Base-by-base conservation (phyloP, 129 eudicot species). In the Flaveria trinervia region DNA sequence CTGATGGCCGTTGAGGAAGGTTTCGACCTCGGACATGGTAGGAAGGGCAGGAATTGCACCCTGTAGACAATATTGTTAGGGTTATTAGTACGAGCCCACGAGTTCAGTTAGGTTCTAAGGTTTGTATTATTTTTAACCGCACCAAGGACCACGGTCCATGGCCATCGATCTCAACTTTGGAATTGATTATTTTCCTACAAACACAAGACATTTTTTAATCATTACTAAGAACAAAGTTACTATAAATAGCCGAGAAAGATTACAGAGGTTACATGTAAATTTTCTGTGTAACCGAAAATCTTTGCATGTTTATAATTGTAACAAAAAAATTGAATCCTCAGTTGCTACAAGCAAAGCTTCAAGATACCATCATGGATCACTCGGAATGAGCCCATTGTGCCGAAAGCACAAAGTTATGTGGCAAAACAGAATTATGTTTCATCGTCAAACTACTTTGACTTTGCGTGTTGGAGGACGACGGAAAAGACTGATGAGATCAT, bases 41-140 rank as follows among this genome's bases (percentile, higher is more conserved):
- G 97, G 98, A 65, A 94, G 97, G 11, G 98, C 98, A 0, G 98
- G 98, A 68, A 94, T 94, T 11, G 98, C 98, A 54, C 98, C 98
- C 84, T 94, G 22, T 20, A 20, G 22, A 20, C 22, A 20, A 20
- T 20, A 20, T 20, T 20, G 22, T 20, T 20, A 20, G 22, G 22
- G 22, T 20, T 20, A 20, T 20, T 20, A 20, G 0, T 20, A 20
- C 22, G 22, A 20, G 22, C 22, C 22, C 22, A 20, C 22, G 22
- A 0, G 22, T 20, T 20, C 22, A 20, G 22, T 20, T 20, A 20
- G 0, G 22, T 20, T 20, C 0, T 20, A 20, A 20, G 22, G 0
- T 20, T 20, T 20, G 22, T 20, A 20, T 20, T 20, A 20, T 20
- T 20, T 20, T 20, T 20, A 20, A 0, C 22, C 22, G 22, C 22